Evolutionary conservation across 2,329 filamentous ascomycete genomes (phyloP).

Genomic region (Lachnellula occidentalis): DNA sequence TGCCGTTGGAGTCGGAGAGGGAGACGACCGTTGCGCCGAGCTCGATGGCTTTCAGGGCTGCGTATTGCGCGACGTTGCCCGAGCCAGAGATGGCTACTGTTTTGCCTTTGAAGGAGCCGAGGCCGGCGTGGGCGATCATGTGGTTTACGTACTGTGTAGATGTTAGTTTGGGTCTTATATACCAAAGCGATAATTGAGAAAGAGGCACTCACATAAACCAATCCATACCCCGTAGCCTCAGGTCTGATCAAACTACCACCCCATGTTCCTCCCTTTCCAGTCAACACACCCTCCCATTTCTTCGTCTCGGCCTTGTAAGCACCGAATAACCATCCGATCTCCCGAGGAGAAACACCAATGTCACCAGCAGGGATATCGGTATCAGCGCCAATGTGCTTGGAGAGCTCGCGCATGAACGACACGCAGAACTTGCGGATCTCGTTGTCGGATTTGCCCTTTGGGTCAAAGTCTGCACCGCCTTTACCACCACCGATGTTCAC

Average conservation of each 20-base stretch:
- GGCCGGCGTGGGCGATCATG: slow-evolving; percentile 89
- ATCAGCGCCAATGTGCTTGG: slow-evolving; percentile 92
- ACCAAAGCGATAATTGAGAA: neutral
- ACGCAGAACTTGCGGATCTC: slow-evolving; percentile 98
- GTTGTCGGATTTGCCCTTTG: slow-evolving; percentile 95
- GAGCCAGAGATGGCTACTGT: slow-evolving; percentile 93
- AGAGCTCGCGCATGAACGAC: slow-evolving; percentile 92
- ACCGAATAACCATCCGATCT: slow-evolving; percentile 94
- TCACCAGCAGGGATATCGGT: slow-evolving; percentile 96
- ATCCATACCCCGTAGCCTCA: slow-evolving; percentile 93
- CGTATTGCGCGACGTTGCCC: slow-evolving; percentile 97
- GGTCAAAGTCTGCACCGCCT: slow-evolving; percentile 97
- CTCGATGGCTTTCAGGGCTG: slow-evolving; percentile 92
- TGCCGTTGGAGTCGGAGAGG: slow-evolving; percentile 86
- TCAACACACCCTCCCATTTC: slow-evolving; percentile 92
- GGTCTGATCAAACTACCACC: slow-evolving; percentile 91
- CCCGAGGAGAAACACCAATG: slow-evolving; percentile 86
- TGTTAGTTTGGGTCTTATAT: neutral
- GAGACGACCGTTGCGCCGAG: slow-evolving; percentile 90
- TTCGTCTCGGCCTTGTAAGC: slow-evolving; percentile 85
- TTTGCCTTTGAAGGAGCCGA: slow-evolving; percentile 84
- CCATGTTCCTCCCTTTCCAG: slow-evolving; percentile 90
- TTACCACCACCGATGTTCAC: slow-evolving; percentile 96
- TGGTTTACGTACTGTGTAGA: slow-evolving; percentile 68
- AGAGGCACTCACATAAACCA: slow-evolving; percentile 73